Conservation (phyloP, 2,329 filamentous ascomycete species). For the Neopestalotiopsis sp. region DNA sequence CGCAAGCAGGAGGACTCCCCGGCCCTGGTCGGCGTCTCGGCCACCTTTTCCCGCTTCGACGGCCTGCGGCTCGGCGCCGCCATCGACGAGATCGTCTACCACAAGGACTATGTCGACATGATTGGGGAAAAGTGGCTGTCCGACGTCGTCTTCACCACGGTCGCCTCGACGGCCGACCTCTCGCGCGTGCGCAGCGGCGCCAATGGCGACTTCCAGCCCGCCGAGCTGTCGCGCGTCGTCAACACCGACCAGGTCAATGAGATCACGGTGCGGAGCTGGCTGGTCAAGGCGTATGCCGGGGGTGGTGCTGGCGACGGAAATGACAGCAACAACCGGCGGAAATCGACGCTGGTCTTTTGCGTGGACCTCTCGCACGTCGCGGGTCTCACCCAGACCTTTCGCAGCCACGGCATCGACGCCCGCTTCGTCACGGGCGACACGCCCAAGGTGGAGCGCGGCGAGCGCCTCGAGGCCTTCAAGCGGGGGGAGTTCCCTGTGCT, state of each 20-base stretch:
- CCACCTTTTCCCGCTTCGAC: slow-evolving; percentile 78
- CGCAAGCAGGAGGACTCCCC: slow-evolving; percentile 57
- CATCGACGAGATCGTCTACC: slow-evolving; percentile 95
- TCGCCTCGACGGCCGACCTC: slow-evolving; percentile 81
- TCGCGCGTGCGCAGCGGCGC: slow-evolving; percentile 67
- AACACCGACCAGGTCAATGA: slow-evolving; percentile 84
- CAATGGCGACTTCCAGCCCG: slow-evolving; percentile 79
- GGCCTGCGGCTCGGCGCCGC: slow-evolving; percentile 81
- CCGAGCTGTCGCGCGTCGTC: slow-evolving; percentile 79
- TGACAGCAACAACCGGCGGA: too few species aligned
- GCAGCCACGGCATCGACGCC: slow-evolving; percentile 79
- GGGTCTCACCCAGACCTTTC: slow-evolving; percentile 77
- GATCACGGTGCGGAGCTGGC: slow-evolving; percentile 85
- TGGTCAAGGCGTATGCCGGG: slow-evolving; percentile 67
- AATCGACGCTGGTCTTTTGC: slow-evolving; percentile 92
- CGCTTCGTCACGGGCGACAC: slow-evolving; percentile 87
- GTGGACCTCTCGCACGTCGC: slow-evolving; percentile 86
- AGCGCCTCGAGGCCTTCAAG: slow-evolving; percentile 77
- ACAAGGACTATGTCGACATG: slow-evolving; percentile 74
- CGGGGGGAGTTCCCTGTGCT: slow-evolving; percentile 81
- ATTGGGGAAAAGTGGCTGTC: slow-evolving; percentile 87
- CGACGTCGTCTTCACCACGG: slow-evolving; percentile 92
- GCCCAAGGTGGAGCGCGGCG: slow-evolving; percentile 66
- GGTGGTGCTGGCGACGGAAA: slow-evolving; percentile 42
- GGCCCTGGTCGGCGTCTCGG: slow-evolving; percentile 86